Evolutionary conservation across 371 early-diverging fungal genomes (phyloP), one percentile per base, ranked within the genome.

Genomic region (Mucor saturninus): DNA sequence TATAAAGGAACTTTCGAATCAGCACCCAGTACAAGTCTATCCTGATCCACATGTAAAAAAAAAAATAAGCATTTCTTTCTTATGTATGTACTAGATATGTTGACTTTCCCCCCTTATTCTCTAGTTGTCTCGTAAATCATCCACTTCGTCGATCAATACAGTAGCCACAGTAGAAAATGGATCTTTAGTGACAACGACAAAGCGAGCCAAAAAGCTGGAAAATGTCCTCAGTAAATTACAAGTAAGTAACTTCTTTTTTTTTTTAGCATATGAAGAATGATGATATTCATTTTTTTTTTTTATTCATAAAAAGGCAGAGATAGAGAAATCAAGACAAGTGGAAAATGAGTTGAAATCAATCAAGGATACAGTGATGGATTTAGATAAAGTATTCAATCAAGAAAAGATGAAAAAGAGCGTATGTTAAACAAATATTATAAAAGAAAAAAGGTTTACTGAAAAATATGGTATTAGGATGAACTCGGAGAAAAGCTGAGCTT

Each of bases 291-390:
- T n/a, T n/a, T 7, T 46, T 5, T 2, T 46, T 26, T 21, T 7
- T 26, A 43, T 43, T 5, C 9, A 1, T 43, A 5, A 48, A n/a
- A n/a, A 73, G 75, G 48, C 49, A 14, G 80, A 79, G 52, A 40
- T 79, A 31, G 71, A 73, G 29, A 58, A 72, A 64, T 76, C 80
- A 39, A 73, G 71, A 61, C 51, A 64, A 31, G 66, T 79, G 4
- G 77, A 76, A 56, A 61, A 64, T 9, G 77, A 79, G 39, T 49
- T 79, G 28, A 60, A 54, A 35, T 48, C 64, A 14, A 69, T 71
- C 49, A 74, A 71, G 45, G 68, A 71, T 14, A 56, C 69, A 28
- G 54, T 76, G 5, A 26, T 28, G 1, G 71, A 73, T 46, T 55
- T 74, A 13, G 69, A 75, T 46, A 67, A 59, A 54, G 46, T 68